Conservation (phyloP, 768 basidiomycete species). For the Obba rivulosa region DNA sequence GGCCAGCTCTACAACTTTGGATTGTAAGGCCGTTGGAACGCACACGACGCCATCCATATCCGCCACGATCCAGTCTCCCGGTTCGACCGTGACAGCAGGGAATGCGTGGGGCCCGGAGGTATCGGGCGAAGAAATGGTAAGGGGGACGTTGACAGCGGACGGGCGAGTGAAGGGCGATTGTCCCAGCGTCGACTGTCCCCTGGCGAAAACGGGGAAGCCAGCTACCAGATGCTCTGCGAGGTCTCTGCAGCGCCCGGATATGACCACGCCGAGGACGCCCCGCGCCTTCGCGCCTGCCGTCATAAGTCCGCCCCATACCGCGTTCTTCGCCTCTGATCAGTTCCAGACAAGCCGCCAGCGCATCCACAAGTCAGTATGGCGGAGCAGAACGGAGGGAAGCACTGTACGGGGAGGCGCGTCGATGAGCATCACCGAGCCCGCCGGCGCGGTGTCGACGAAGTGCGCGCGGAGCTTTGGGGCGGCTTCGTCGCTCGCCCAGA, state of each 20-base stretch:
- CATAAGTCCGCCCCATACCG: constrained; percentile 93
- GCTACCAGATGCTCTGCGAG: constrained; percentile 66
- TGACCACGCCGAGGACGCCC: constrained; percentile 67
- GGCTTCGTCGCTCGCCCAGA: constrained; percentile 46
- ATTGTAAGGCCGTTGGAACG: constrained; percentile 51
- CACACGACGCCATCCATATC: constrained; percentile 90
- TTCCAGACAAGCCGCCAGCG: neutral
- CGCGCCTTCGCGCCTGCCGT: constrained; percentile 76
- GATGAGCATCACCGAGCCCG: constrained; percentile 66
- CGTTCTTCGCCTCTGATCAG: constrained; percentile 60
- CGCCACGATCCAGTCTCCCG: constrained; percentile 81
- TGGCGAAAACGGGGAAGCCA: constrained; percentile 77
- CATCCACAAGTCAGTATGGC: neutral
- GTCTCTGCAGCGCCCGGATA: constrained; percentile 85
- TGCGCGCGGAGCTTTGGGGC: constrained; percentile 66
- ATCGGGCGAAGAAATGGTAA: constrained; percentile 38
- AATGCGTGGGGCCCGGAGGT: constrained; percentile 36
- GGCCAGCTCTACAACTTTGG: constrained; percentile 55
- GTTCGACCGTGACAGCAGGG: constrained; percentile 51
- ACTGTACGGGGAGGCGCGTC: constrained; percentile 64
- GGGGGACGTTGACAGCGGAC: constrained; percentile 64
- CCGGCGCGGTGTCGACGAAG: constrained; percentile 75
- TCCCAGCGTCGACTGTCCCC: constrained; percentile 79
- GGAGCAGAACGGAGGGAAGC: constrained; percentile 2
- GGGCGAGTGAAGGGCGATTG: constrained; percentile 82